Evolutionary conservation across 768 basidiomycete genomes (phyloP), one percentile per base, ranked within the genome.

Genomic region (Lentinus tigrinus): DNA sequence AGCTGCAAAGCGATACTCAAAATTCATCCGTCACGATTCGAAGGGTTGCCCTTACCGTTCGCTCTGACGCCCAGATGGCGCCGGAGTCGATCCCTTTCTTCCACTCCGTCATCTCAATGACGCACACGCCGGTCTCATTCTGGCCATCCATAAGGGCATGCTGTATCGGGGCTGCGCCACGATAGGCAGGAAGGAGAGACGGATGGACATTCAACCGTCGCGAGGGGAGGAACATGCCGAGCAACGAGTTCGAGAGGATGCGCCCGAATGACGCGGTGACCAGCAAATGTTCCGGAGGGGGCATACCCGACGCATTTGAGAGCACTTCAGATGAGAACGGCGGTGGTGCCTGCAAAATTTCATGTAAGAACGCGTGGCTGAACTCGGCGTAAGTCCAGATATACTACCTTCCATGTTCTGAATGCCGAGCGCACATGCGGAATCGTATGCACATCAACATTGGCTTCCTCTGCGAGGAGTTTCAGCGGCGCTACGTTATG

Each of bases 161-260:
- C 66, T 97, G 95, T 38, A 98, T 91, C 0, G 95, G 95, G 3
- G 93, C 91, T 9, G 95, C 85, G 0, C 95, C 95, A n/a, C 95
- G 85, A 70, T 91, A 95, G 26, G 79, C 76, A 0, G 95, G 95
- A 34, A 98, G 79, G 0, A 93, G 74, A 36, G 94, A 95, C 0
- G 94, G 93, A 65, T 98, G 95, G 6, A 98, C 84, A 66, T 98
- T 97, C 37, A 98, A 75, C 23, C 88, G 76, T 46, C 83, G 81
- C 0, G 71, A 65, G 0, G 76, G 75, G 0, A 74, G 78, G 66
- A 96, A 96, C 39, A 79, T 75, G 14, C 75, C 67, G 16, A 97
- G 81, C 52, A 90, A 75, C 2, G 76, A 66, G 4, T 75, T 68
- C 0, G 91, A 81, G 13, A 98, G 80, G 63, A 95, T 93, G 46